Evolutionary conservation across 225 moss, liverwort and hornwort genomes (phyloP).

Genomic region (Ulota crispa): DNA sequence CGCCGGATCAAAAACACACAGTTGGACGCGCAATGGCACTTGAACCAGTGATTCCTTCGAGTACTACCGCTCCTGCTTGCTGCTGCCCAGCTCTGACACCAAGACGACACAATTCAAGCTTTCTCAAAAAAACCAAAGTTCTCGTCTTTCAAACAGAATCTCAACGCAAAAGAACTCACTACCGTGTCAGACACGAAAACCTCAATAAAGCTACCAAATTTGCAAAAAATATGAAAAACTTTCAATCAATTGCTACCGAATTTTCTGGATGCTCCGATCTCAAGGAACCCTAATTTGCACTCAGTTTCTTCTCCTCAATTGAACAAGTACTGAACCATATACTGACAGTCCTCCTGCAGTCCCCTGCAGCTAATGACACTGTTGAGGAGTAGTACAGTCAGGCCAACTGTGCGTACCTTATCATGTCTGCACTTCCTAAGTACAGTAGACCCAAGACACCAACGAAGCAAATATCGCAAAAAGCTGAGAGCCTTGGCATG

Average conservation of each 20-base stretch:
- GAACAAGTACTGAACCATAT: background rate
- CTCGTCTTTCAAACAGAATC: background rate
- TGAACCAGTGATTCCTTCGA: constrained; percentile 4
- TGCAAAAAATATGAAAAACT: background rate
- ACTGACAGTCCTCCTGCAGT: background rate
- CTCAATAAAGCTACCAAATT: background rate
- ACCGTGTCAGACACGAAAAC: constrained; percentile 2
- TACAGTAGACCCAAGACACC: constrained; percentile 24
- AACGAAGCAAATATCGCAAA: constrained; percentile 19
- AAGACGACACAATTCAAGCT: background rate
- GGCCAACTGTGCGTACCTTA: constrained; percentile 5
- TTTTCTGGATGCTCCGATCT: background rate
- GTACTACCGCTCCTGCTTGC: constrained; percentile 16
- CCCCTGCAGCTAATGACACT: background rate
- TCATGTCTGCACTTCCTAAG: constrained; percentile 4
- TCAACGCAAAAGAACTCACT: background rate
- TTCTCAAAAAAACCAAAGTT: background rate
- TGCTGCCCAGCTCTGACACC: constrained; percentile 19
- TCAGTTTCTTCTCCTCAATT: background rate
- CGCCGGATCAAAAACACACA: constrained; percentile 18
- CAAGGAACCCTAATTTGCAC: constrained; percentile 3
- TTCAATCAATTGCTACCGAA: background rate
- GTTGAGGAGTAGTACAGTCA: background rate
- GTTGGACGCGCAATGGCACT: constrained; percentile 1
- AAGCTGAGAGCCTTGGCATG: background rate